phyloP scores from a whole-genome alignment of 305 asterid species.

The Solanum aculeatissimum region DNA sequence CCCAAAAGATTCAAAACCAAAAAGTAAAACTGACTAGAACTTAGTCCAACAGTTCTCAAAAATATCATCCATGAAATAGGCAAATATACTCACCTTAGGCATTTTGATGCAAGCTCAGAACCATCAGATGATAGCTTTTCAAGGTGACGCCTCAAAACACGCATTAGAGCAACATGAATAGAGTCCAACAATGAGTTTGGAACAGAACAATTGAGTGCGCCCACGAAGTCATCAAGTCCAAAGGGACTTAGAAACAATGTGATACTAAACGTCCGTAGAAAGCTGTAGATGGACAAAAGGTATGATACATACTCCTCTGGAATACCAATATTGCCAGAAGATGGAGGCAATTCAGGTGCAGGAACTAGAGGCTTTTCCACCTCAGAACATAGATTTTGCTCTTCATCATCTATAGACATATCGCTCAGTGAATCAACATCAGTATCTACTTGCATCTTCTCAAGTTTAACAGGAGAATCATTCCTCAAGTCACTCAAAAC shows the following conservation, averaged over 20 bases:
- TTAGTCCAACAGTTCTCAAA: neutral
- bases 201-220: slow-evolving; percentile 67
- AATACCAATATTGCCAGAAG: slow-evolving; percentile 79
- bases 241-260: slow-evolving; percentile 78
- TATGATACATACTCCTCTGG: slow-evolving; percentile 64
- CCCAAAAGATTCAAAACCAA: neutral
- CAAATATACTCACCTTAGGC: slow-evolving; percentile 48
- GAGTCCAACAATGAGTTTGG: slow-evolving; percentile 83
- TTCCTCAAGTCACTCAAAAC: slow-evolving; percentile 1
- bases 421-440: slow-evolving; percentile 43
- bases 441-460: slow-evolving; percentile 13
- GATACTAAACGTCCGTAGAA: slow-evolving; percentile 76
- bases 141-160: slow-evolving; percentile 51
- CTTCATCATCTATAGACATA: slow-evolving; percentile 41
- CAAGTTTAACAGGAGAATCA: slow-evolving; percentile 18
- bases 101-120: slow-evolving; percentile 56
- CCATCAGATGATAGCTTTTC: slow-evolving; percentile 67
- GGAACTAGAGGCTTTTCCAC: slow-evolving; percentile 43
- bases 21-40: neutral
- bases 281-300: slow-evolving; percentile 72
- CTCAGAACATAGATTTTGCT: slow-evolving; percentile 18
- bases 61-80: neutral
- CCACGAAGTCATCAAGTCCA: slow-evolving; percentile 90
- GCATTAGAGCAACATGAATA: slow-evolving; percentile 74
- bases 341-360: slow-evolving; percentile 78